Base-by-base conservation (phyloP, 2,329 filamentous ascomycete species). In the Aureobasidium sp. region DNA sequence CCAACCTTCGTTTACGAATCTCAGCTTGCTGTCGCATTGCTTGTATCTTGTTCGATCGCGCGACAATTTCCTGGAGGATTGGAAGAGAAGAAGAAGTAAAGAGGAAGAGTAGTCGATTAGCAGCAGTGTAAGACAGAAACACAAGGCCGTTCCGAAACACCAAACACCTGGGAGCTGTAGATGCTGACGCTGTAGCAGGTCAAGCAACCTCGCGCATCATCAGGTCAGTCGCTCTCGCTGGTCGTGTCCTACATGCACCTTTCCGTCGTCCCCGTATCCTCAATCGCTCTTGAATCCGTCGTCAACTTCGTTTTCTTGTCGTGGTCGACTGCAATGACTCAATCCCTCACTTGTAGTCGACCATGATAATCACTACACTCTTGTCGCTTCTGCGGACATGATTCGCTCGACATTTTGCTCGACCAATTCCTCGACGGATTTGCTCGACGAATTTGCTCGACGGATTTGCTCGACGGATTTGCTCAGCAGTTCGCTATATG, bases 201-300 rank as follows among this genome's bases (percentile, higher is more conserved):
- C 55, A 58, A 49, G 31, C 23, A 45, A 57, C 33, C 29, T 42
- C 29, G 55, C 55, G n/a, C 23, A 37, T 37, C 29, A 49, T 15
- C 55, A 58, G 55, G 55, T 58, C 43, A 58, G 55, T 58, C 55
- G 31, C n/a, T 58, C 29, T 45, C 38, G 42, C 33, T 37, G 42
- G 9, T 57, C 13, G 51, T 38, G 19, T 43, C 27, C 19, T 10
- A 43, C 13, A 57, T 57, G 53, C 53, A 57, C 29, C 6, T 13
- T 37, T n/a, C 53, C 40, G 29, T 21, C 19, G 7, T 35, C 4
- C 10, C 53, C 45, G 13, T 6, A 25, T n/a, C 29, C 29, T 33
- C 40, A 2, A 5, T n/a, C 15, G 19, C 40, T 40, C 10, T 57
- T 40, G 7, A 13, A 5, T 10, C 19, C 27, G 11, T 43, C 53